A percentile compares a stretch with the other conserved stretches of the same genome.
Conservation (phyloP, 2,329 filamentous ascomycete genomes). For the Cryphonectria japonica region DNA sequence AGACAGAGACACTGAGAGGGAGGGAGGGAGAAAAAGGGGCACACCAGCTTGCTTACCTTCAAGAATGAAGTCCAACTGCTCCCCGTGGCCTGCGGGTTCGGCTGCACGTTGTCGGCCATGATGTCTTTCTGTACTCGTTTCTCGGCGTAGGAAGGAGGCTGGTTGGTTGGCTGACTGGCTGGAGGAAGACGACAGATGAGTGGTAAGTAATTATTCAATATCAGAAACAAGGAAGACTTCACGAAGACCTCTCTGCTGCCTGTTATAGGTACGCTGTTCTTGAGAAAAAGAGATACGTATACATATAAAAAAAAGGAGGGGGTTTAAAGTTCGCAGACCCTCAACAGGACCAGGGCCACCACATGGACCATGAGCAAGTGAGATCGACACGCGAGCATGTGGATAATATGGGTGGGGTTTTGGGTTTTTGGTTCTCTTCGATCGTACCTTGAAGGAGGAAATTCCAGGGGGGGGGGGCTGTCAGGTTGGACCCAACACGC, state of each 20-base stretch:
- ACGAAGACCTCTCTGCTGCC: neutral
- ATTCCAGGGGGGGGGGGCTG: neutral
- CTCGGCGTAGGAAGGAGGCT: neutral
- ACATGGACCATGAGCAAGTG: neutral
- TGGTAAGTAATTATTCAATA: neutral
- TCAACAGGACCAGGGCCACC: slow-evolving; percentile 19
- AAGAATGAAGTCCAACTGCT: slow-evolving; percentile 58
- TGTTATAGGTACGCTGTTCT: neutral
- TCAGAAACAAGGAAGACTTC: neutral
- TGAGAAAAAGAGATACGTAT: neutral
- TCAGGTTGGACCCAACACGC: too few relatives aligned
- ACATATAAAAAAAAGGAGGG: neutral
- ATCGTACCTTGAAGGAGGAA: slow-evolving; percentile 22
- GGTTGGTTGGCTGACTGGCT: neutral
- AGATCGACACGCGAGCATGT: slow-evolving; percentile 26
- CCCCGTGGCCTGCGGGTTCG: slow-evolving; percentile 42
- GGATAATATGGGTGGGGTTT: slow-evolving; percentile 3
- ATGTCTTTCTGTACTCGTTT: neutral
- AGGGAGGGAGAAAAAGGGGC: neutral
- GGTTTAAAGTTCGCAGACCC: slow-evolving; percentile 14
- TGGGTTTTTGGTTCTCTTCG: slow-evolving; percentile 24
- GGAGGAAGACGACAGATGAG: neutral
- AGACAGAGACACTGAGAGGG: neutral
- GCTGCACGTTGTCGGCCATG: slow-evolving; percentile 27
- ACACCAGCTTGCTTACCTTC: slow-evolving; percentile 45